Base-by-base conservation (phyloP, 2,329 filamentous ascomycete genomes). In the Colletotrichum cuscutae region DNA sequence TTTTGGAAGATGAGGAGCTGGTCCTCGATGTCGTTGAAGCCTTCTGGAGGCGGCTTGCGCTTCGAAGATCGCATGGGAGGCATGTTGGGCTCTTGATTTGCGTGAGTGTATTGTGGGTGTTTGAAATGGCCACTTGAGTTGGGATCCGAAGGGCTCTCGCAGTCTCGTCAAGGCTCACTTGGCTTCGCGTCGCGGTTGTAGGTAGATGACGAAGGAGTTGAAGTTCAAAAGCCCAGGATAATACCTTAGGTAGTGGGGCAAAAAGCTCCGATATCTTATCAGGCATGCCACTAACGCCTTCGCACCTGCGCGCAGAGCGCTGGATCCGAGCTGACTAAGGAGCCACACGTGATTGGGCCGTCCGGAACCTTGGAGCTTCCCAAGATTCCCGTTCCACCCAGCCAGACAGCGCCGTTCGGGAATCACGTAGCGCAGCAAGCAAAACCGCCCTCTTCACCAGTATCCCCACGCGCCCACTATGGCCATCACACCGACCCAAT, bases 401-500 rank as follows among this genome's bases (percentile, higher is more conserved):
- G 42, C n/a, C 54, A 70, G 68, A 60, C 54, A 70, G 68, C 37
- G 53, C 61, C 46, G 79, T 79, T 79, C 59, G 59, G 60, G 71
- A 62, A 77, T 71, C 73, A 76, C 78, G 75, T 24, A 65, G 56
- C 42, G 42, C 42, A 77, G 77, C 80, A 79, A 76, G 77, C 73
- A 76, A 49, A 79, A 53, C 69, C 76, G 75, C 56, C 65, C 59
- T 26, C 62, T 57, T 66, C 76, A 80, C 78, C 78, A 77, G 79
- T 77, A 82, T 15, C 81, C 42, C 78, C 83, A 78, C 81, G 78
- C 81, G 82, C 81, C 84, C 86, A 88, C 80, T 78, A 95, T 95
- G 94, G 91, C 95, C 83, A 95, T 98, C 86, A 94, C 95, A 85
- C 95, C 96, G 77, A 98, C 96, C 75, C 95, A 95, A 85, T 94